Percentiles rank a stretch among this genome's conserved stretches.
These are phyloP conservation scores for Phaeoacremonium minimum DNA, from an alignment of 2,329 filamentous ascomycete genomes.

Conservation along the genomic window DNA sequence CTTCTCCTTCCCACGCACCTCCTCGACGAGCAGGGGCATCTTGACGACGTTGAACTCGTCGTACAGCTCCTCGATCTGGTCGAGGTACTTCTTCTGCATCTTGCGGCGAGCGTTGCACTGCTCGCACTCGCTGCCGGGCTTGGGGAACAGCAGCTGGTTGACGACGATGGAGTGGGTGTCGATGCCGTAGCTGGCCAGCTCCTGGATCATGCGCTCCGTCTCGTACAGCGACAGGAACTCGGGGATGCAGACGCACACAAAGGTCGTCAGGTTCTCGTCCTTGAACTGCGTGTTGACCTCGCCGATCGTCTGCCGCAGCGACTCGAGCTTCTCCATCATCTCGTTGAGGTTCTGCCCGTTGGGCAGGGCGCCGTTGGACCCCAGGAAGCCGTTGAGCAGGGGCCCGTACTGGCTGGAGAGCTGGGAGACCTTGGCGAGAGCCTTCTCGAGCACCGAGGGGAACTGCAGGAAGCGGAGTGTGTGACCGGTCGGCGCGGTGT, in stretches of 20 bases:
- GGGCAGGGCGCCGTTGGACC: constrained; percentile 67
- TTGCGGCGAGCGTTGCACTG: constrained; percentile 92
- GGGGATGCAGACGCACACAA: constrained; percentile 96
- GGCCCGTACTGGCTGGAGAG: constrained; percentile 92
- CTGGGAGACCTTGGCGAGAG: constrained; percentile 93
- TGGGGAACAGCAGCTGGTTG: constrained; percentile 94
- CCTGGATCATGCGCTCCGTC: constrained; percentile 99
- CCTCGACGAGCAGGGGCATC: constrained; percentile 94
- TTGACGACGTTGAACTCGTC: constrained; percentile 99
- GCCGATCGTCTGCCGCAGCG: constrained; percentile 83
- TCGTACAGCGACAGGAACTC: constrained; percentile 97
- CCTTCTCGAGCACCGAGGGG: constrained; percentile 96
- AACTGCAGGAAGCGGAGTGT: constrained; percentile 98
- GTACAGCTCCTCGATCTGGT: constrained; percentile 97
- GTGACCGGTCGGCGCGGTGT: constrained; percentile 96
- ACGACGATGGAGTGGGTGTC: constrained; percentile 97
- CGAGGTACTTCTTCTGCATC: constrained; percentile 99
- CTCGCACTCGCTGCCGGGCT: constrained; percentile 78
- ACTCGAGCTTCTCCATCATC: constrained; percentile 91
- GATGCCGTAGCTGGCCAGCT: constrained; percentile 87
- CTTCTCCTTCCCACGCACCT: constrained; percentile 92
- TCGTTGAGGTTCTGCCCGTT: constrained; percentile 92
- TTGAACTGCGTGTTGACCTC: constrained; percentile 99
- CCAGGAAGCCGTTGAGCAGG: constrained; percentile 90
- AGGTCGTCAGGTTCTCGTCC: constrained; percentile 90